phyloP scores from a whole-genome alignment of 2,329 filamentous ascomycete genomes.

The Cadophora luteo-olivacea region DNA sequence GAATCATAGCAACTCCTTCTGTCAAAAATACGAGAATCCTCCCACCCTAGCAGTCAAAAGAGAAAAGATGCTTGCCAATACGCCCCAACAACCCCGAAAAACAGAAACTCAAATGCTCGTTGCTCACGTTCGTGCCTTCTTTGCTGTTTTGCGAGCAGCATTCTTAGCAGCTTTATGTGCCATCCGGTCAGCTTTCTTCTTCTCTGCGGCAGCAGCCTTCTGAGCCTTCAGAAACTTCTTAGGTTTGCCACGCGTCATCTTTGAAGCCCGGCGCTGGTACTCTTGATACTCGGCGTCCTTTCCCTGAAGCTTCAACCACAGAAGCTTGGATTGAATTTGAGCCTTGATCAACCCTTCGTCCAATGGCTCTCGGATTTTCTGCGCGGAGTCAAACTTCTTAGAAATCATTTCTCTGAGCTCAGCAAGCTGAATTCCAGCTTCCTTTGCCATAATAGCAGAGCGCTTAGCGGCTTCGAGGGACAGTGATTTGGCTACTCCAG shows the following conservation, averaged over 20 bases:
- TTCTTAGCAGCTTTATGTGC: slow-evolving; percentile 33
- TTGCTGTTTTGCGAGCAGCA: slow-evolving; percentile 24
- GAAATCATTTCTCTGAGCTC: slow-evolving; percentile 46
- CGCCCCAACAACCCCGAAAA: slow-evolving; percentile 7
- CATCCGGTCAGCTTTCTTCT: slow-evolving; percentile 26
- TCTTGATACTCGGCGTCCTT: slow-evolving; percentile 53
- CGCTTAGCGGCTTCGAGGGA: slow-evolving; percentile 41
- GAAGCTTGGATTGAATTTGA: slow-evolving; percentile 61
- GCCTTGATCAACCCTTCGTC: slow-evolving; percentile 57
- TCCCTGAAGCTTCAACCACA: slow-evolving; percentile 62
- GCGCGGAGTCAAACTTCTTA: slow-evolving; percentile 45
- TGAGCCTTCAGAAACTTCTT: slow-evolving; percentile 26
- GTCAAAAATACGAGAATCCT: slow-evolving; percentile 28
- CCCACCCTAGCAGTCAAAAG: slow-evolving; percentile 22
- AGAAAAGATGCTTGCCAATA: slow-evolving; percentile 24
- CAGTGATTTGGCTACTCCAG: slow-evolving; percentile 36
- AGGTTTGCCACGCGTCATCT: slow-evolving; percentile 29
- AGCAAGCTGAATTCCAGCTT: slow-evolving; percentile 36
- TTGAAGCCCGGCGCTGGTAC: slow-evolving; percentile 56
- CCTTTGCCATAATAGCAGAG: slow-evolving; percentile 40
- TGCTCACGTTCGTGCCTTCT: slow-evolving; percentile 24
- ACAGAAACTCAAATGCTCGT: slow-evolving; percentile 23
- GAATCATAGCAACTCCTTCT: slow-evolving; percentile 30
- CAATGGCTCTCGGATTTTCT: slow-evolving; percentile 50
- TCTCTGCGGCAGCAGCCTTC: slow-evolving; percentile 22